Percentiles rank a stretch among this genome's conserved stretches.
These are phyloP conservation scores for Globisporangium cystogenes DNA, from an alignment of 352 stramenopile species.

Conservation along the genomic window DNA sequence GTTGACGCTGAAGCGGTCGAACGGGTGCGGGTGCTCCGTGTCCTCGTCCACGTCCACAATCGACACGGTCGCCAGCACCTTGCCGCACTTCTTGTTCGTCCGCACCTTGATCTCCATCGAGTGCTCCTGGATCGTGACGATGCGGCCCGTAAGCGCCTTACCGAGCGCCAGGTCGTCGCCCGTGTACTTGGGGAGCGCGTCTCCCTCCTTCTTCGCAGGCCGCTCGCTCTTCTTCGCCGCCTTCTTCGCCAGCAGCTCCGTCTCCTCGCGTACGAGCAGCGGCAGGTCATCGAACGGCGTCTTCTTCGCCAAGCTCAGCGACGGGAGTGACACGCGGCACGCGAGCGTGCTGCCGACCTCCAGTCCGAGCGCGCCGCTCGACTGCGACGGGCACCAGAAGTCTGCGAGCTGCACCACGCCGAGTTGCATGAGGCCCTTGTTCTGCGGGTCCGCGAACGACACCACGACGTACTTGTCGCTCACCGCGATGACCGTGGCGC, in stretches of 20 bases:
- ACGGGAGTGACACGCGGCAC: conserved; percentile 38
- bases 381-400: conserved; percentile 70
- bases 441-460: conserved; percentile 42
- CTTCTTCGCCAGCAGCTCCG: conserved; percentile 33
- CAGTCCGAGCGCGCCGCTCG: conserved; percentile 43
- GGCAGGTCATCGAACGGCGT: conserved; percentile 75
- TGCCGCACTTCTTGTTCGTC: conserved; percentile 65
- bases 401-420: conserved; percentile 68
- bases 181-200: conserved; percentile 64
- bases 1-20: conserved; percentile 77
- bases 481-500: conserved; percentile 46
- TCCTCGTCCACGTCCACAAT: conserved; percentile 78
- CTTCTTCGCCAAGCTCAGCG: conserved; percentile 33
- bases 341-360: conserved; percentile 36
- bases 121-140: conserved; percentile 74
- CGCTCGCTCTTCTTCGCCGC: conserved; percentile 15
- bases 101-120: conserved; percentile 82
- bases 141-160: conserved; percentile 59
- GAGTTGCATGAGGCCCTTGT: conserved; percentile 23
- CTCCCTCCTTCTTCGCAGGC: conserved; percentile 20
- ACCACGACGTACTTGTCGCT: conserved; percentile 63
- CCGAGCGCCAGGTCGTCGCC: conserved; percentile 54
- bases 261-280: conserved; percentile 51
- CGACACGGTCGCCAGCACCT: conserved; percentile 70
- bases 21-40: conserved; percentile 55